phyloP scores from a whole-genome alignment of 73 alveolate genomes.

The Paramecium bursaria region DNA sequence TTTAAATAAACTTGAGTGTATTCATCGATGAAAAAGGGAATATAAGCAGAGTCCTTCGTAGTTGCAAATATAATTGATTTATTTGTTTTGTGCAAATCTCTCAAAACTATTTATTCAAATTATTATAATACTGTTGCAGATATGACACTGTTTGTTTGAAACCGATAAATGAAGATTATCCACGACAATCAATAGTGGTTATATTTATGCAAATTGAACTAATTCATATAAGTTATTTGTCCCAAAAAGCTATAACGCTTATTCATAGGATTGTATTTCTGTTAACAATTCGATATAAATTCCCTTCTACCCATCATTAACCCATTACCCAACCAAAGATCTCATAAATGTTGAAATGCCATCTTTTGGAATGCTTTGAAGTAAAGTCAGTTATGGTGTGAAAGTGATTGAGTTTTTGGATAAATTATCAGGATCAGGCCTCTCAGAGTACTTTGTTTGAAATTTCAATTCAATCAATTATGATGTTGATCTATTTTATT shows the following conservation, averaged over 20 bases:
- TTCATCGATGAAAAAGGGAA: constrained; percentile 25
- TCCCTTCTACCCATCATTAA: constrained; percentile 10
- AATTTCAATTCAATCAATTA: too few relatives aligned
- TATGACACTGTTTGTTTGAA: constrained; percentile 24
- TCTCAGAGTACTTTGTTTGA: not conserved
- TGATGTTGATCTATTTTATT: too few relatives aligned
- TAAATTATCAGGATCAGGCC: constrained; percentile 18
- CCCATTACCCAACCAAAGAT: not conserved
- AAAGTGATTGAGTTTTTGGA: not conserved
- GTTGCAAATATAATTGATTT: not conserved
- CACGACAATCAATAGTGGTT: constrained; percentile 43
- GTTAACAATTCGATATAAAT: constrained; percentile 2
- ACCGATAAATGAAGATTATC: constrained; percentile 45
- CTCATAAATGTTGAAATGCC: constrained; percentile 27
- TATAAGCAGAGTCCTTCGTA: not conserved
- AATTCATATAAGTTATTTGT: constrained; percentile 43
- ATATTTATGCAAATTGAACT: not conserved
- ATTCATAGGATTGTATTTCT: constrained; percentile 29
- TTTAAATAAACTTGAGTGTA: constrained; percentile 26
- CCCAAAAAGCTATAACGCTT: constrained; percentile 33
- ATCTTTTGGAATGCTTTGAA: constrained; percentile 7
- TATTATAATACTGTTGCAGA: too few relatives aligned
- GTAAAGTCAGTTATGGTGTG: not conserved
- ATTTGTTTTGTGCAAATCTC: constrained; percentile 28
- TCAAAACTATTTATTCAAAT: too few relatives aligned